phyloP scores from a whole-genome alignment of 2,329 filamentous ascomycete genomes.

The Apiospora hydei region DNA sequence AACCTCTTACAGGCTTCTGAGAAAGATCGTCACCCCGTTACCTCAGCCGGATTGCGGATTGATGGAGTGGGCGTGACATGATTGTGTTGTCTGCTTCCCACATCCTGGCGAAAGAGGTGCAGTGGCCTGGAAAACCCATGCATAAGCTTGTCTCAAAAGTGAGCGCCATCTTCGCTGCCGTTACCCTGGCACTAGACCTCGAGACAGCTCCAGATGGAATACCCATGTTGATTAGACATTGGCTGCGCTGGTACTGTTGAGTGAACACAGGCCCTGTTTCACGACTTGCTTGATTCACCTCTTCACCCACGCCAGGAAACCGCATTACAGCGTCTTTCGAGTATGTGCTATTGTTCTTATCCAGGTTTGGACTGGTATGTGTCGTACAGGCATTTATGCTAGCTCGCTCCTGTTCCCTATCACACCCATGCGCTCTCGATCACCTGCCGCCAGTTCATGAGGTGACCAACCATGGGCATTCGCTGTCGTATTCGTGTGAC shows the following conservation, averaged over 20 bases:
- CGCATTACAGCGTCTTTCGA: background rate
- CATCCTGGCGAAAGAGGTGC: too few relatives aligned
- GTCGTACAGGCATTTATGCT: background rate
- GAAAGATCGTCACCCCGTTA: too few relatives aligned
- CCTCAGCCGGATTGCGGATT: too few relatives aligned
- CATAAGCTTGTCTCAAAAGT: too few relatives aligned
- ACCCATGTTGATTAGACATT: background rate
- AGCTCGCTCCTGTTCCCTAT: constrained; percentile 12
- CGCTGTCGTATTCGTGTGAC: background rate
- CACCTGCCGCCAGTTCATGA: background rate
- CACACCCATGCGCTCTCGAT: background rate
- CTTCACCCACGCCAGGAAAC: background rate
- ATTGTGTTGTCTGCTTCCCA: too few relatives aligned
- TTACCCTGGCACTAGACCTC: too few relatives aligned
- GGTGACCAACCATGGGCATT: background rate
- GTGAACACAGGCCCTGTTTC: background rate
- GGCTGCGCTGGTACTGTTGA: too few relatives aligned
- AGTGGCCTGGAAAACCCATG: too few relatives aligned
- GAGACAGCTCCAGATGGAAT: background rate
- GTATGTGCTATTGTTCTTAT: background rate
- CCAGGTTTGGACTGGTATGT: background rate
- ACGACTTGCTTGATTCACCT: background rate
- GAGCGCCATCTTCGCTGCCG: too few relatives aligned
- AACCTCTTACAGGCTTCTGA: too few relatives aligned
- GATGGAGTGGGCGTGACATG: too few relatives aligned